Evolutionary conservation across 78 protist species (phyloP), one percentile per base, ranked within the genome.

Genomic region (Thecamonas trahens): DNA sequence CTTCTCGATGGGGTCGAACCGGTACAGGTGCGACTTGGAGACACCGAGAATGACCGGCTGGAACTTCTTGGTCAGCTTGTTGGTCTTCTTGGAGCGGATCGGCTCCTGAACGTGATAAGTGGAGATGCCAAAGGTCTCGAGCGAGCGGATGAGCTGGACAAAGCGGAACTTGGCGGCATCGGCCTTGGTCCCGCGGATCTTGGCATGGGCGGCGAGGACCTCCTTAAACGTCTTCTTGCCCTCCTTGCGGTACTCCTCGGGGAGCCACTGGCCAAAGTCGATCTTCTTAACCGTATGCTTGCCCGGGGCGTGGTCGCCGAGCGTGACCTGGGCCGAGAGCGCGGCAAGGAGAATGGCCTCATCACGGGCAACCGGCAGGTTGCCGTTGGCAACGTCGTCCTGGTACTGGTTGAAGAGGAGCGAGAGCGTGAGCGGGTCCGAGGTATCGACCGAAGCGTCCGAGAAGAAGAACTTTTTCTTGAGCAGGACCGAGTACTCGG

Each of bases 91-190:
- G 24, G 15, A 22, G n/a, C 13, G 15, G 13, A 22, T 34, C 31
- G 37, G 35, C 68, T 72, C 86, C 47, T 76, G 76, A 0, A 75
- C 61, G 3, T 32, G 35, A 59, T 76, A 82, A 24, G 53, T 31
- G 60, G 81, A 70, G 77, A 76, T 72, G 69, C 89, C 89, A 42
- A 61, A 84, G 2, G 89, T 84, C 67, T 84, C 78, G 39, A 84
- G 49, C 28, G 83, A 59, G 42, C 89, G 69, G 52, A 71, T 61
- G 29, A 78, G 28, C 61, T 84, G 89, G 17, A 84, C 74, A 40
- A 78, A 84, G 70, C 83, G 66, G 62, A 65, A 84, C 40, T 84
- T 84, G 22, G 89, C 84, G 61, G 77, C 67, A 5, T 66, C 67
- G 39, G 77, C 84, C 26, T 72, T 50, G 73, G 67, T 69, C 1